phyloP scores from a whole-genome alignment of 345 rosid species.

The Eucalyptus curtisii region DNA sequence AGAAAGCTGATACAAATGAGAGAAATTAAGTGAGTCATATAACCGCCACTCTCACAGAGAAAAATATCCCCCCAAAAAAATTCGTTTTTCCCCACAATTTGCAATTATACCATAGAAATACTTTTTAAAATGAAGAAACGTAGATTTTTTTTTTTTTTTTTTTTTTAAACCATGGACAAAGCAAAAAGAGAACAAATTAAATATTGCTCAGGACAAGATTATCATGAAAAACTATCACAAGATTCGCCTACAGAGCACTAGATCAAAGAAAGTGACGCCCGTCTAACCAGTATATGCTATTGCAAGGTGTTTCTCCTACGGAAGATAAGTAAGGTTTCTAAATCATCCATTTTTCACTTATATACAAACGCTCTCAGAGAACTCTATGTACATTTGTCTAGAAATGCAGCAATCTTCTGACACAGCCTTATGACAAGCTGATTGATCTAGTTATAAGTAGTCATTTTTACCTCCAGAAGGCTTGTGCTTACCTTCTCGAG shows the following conservation, averaged over 20 bases:
- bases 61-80: not conserved
- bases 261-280: not conserved
- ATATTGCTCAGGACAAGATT: not conserved
- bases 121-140: not conserved
- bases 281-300: not conserved
- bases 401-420: not conserved
- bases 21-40: not conserved
- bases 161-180: not conserved
- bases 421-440: not conserved
- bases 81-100: not conserved
- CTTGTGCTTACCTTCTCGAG: slow-evolving; percentile 42
- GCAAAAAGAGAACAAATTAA: not conserved
- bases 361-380: not conserved
- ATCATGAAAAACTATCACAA: not conserved
- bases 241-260: not conserved
- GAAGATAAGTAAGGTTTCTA: not conserved
- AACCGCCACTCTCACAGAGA: not conserved
- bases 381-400: not conserved
- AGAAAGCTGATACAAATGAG: not conserved
- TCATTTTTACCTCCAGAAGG: not conserved
- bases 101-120: not conserved
- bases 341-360: not conserved
- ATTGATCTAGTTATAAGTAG: not conserved
- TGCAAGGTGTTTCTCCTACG: not conserved
- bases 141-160: not conserved